These are phyloP conservation scores for Tephrocybe sp. DNA, from an alignment of 768 basidiomycete species.

Conservation along the genomic window DNA sequence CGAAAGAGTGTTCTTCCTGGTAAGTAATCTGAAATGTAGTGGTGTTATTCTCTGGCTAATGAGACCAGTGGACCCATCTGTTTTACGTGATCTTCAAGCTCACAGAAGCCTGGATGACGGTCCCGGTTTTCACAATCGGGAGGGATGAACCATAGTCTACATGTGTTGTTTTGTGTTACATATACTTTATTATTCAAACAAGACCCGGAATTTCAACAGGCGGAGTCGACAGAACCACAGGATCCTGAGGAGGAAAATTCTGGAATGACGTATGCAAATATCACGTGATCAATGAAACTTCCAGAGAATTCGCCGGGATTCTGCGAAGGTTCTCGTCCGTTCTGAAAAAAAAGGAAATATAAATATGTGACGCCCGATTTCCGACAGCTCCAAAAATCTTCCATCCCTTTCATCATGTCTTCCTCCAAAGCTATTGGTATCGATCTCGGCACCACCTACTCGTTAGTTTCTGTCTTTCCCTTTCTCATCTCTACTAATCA, in stretches of 20 bases:
- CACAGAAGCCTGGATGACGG: slow-evolving; percentile 78
- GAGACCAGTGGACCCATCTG: slow-evolving; percentile 75
- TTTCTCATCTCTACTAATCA: slow-evolving; percentile 7
- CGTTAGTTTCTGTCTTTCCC: slow-evolving; percentile 45
- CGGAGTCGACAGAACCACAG: no score
- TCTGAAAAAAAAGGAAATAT: slow-evolving; percentile 32
- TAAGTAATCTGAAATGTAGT: slow-evolving; percentile 27
- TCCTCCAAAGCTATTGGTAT: slow-evolving; percentile 85
- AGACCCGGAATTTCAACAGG: no score
- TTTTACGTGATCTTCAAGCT: slow-evolving; percentile 83
- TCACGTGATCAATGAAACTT: slow-evolving; percentile 40
- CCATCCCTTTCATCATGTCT: slow-evolving; percentile 37
- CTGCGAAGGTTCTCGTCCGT: slow-evolving; percentile 29
- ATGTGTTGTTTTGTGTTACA: not conserved
- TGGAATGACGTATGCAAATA: slow-evolving; percentile 18
- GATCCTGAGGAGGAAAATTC: no score
- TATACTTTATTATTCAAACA: not conserved
- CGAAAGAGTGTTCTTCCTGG: slow-evolving; percentile 95
- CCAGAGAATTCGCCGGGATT: slow-evolving; percentile 45
- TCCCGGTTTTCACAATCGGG: slow-evolving; percentile 19
- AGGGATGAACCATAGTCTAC: slow-evolving; percentile 12
- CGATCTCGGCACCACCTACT: slow-evolving; percentile 91
- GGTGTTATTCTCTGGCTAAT: not conserved
- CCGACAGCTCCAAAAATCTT: slow-evolving; percentile 11
- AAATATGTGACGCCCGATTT: slow-evolving; percentile 26